Evolutionary conservation across 1,284 basidiomycete species (phyloP).

Genomic region (Schizophyllum commune): DNA sequence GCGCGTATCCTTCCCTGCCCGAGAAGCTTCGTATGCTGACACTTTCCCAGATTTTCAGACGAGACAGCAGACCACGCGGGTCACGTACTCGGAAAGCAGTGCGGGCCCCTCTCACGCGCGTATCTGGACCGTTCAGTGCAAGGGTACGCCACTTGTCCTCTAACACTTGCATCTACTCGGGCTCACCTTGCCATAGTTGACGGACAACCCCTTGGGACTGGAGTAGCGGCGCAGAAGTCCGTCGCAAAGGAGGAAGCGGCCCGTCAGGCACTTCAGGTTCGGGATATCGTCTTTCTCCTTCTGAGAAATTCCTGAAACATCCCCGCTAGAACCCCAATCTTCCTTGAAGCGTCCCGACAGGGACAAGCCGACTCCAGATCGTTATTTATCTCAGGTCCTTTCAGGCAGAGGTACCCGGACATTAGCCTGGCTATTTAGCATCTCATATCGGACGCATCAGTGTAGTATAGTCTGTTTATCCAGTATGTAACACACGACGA

Average conservation of each 20-base stretch:
- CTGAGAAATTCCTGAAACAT: not conserved
- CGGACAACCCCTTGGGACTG: conserved; percentile 24
- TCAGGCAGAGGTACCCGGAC: not conserved
- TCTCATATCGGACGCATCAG: not conserved
- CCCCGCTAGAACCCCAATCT: not conserved
- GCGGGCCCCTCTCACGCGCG: conserved; percentile 33
- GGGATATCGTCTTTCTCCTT: conserved; percentile 1
- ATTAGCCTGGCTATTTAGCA: not conserved
- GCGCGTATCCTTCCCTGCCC: conserved; percentile 21
- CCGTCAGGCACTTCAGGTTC: conserved; percentile 32
- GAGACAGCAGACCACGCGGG: conserved; percentile 8
- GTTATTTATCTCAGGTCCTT: not conserved
- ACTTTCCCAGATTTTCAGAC: not conserved
- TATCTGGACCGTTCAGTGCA: conserved; percentile 46
- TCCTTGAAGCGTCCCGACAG: not conserved
- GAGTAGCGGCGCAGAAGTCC: conserved; percentile 30
- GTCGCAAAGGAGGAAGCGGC: conserved; percentile 51
- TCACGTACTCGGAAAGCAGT: conserved; percentile 33
- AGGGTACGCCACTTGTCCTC: conserved; percentile 18
- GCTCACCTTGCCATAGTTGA: not conserved
- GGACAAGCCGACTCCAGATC: not conserved
- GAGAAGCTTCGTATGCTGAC: not conserved
- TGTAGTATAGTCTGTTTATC: no score
- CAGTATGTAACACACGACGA: no score
- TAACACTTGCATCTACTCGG: not conserved